Conservation (phyloP, 2,329 filamentous ascomycete species). For the Penicillium sp. region DNA sequence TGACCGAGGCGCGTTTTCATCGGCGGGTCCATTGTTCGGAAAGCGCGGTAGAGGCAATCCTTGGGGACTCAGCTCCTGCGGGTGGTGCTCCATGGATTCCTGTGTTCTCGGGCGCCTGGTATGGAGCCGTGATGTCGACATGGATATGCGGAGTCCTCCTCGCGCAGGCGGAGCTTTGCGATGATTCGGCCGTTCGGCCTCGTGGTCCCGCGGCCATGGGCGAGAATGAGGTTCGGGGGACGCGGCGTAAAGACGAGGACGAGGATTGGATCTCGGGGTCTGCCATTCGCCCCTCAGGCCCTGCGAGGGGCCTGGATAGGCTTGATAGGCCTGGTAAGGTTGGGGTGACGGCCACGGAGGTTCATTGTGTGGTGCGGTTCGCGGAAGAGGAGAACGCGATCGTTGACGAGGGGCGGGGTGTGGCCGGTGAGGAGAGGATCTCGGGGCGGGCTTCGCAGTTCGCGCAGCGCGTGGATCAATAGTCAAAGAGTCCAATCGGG, state of each 20-base stretch:
- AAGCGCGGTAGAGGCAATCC: conserved; percentile 34
- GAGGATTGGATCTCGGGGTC: conserved; percentile 19
- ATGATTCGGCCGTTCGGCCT: conserved; percentile 26
- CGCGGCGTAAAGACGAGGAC: conserved; percentile 24
- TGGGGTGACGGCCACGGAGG: conserved; percentile 19
- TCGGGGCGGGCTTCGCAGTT: conserved; percentile 17
- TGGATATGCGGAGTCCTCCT: conserved; percentile 37
- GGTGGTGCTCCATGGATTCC: conserved; percentile 27
- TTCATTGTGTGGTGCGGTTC: conserved; percentile 3
- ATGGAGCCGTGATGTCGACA: conserved; percentile 38
- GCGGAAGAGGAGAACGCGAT: conserved; percentile 25
- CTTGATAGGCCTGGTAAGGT: conserved; percentile 9
- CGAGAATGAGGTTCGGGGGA: conserved; percentile 14
- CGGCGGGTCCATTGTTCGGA: conserved; percentile 32
- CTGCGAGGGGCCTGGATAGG: conserved; percentile 13
- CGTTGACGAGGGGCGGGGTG: conserved; percentile 20
- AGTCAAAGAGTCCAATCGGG: conserved; percentile 32
- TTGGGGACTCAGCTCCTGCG: conserved; percentile 23
- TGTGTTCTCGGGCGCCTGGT: conserved; percentile 29
- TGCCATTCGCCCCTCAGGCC: conserved; percentile 19
- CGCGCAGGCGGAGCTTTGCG: conserved; percentile 29
- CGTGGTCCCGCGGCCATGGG: conserved; percentile 22
- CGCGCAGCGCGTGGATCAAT: conserved; percentile 30
- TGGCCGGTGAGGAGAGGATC: conserved; percentile 21
- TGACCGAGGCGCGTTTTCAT: conserved; percentile 48